Percentiles rank a stretch among this genome's conserved stretches.
These are phyloP conservation scores for Pichia eremophila DNA, from an alignment of 805 yeast species.

Conservation along the genomic window DNA sequence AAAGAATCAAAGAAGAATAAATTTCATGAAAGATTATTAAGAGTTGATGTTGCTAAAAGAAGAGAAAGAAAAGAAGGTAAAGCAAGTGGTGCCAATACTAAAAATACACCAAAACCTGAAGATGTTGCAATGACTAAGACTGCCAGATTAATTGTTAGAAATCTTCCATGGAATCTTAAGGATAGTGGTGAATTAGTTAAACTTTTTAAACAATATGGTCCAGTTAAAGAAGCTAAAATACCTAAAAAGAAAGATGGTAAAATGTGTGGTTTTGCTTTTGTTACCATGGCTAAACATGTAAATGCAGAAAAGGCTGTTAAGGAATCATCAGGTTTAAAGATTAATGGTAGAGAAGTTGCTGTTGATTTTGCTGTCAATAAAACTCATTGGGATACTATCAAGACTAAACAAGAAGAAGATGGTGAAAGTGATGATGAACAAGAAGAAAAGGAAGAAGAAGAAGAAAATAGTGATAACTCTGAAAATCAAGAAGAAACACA, in stretches of 20 bases:
- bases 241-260: conserved; percentile 83
- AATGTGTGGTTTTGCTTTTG: conserved; percentile 93
- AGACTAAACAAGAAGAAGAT: conserved; percentile 35
- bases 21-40: conserved; percentile 55
- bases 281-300: conserved; percentile 71
- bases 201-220: conserved; percentile 68
- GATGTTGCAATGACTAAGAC: conserved; percentile 36
- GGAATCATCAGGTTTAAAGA: conserved; percentile 62
- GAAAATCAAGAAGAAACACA: neutral
- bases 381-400: conserved; percentile 63
- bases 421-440: conserved; percentile 32
- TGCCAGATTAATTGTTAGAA: conserved; percentile 81
- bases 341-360: conserved; percentile 85
- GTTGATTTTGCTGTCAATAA: conserved; percentile 92
- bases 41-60: conserved; percentile 85
- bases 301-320: conserved; percentile 79
- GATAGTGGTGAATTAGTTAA: conserved; percentile 63
- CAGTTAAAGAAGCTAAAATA: conserved; percentile 78
- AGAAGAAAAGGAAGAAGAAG: conserved; percentile 29
- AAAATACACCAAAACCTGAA: conserved; percentile 11
- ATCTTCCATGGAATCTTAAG: conserved; percentile 93
- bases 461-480: conserved; percentile 22
- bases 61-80: conserved; percentile 58
- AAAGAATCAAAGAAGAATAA: conserved; percentile 55
- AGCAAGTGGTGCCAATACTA: conserved; percentile 20